A percentile compares a stretch with the other conserved stretches of the same genome.
phyloP scores from a whole-genome alignment of 345 rosid genomes.

The Citropsis articulata region DNA sequence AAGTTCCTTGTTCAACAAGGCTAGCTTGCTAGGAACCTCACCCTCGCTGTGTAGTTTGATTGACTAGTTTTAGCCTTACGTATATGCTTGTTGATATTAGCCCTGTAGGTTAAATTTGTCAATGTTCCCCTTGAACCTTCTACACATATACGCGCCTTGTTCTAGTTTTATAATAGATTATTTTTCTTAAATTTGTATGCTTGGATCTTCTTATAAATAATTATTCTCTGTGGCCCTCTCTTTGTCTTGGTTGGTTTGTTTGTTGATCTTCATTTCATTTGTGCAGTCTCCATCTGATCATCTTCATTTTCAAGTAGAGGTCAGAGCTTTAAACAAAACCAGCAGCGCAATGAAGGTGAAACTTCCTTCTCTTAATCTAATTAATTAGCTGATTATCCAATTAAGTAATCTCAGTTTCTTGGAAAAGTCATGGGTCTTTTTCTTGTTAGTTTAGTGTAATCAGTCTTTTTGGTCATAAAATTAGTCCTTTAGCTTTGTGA shows the following conservation, averaged over 20 bases:
- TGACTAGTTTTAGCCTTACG: neutral
- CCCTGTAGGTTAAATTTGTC: neutral
- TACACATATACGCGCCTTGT: no score
- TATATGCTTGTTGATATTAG: neutral
- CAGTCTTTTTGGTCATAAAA: neutral
- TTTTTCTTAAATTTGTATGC: neutral
- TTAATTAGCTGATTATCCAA: no score
- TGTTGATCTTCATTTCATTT: neutral
- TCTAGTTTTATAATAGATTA: neutral
- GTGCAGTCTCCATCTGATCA: neutral
- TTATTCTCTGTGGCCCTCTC: neutral
- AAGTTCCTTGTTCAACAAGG: neutral
- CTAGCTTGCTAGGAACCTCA: neutral
- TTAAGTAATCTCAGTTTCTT: neutral
- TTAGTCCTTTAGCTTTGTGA: no score
- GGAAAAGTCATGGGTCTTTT: neutral
- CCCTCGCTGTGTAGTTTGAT: no score
- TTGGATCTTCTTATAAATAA: neutral
- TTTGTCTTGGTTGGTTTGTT: neutral
- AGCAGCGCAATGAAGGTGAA: constrained; percentile 30
- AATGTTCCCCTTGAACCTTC: neutral
- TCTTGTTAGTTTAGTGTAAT: neutral
- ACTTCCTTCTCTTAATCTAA: constrained; percentile 13
- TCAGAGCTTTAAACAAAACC: constrained; percentile 6
- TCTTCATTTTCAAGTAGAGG: constrained; percentile 8